These are phyloP conservation scores for Scheffersomyces amazonensis DNA, from an alignment of 805 yeast species.

Conservation along the genomic window DNA sequence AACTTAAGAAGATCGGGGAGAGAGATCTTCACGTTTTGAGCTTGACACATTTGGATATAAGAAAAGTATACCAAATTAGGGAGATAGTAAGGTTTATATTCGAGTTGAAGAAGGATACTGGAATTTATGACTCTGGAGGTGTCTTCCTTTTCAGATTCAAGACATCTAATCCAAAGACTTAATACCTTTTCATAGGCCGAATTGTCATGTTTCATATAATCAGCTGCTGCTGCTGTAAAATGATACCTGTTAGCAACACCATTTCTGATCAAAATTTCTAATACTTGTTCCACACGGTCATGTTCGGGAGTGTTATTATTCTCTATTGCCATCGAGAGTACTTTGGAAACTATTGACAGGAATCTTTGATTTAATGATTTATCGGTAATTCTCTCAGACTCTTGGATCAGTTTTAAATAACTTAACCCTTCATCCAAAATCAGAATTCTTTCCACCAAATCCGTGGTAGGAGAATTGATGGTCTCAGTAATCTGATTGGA, in stretches of 20 bases:
- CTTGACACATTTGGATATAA: conserved; percentile 26
- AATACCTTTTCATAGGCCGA: conserved; percentile 21
- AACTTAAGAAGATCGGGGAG: conserved; percentile 23
- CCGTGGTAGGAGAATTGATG: conserved; percentile 10
- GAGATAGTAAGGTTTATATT: conserved; percentile 4
- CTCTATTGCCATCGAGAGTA: conserved; percentile 17
- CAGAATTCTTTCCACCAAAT: conserved; percentile 27
- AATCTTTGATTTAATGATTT: conserved; percentile 22
- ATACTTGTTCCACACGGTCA: conserved; percentile 15
- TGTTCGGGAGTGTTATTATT: conserved; percentile 8
- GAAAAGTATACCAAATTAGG: conserved; percentile 31
- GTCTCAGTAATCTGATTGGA: conserved; percentile 29
- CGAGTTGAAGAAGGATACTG: neutral
- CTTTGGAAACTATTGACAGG: conserved; percentile 21
- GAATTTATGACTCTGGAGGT: neutral
- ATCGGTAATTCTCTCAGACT: conserved; percentile 26
- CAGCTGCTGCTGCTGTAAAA: conserved; percentile 19
- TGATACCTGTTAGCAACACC: conserved; percentile 33
- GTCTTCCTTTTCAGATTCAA: conserved; percentile 22
- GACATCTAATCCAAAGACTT: conserved; percentile 29
- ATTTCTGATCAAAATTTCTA: conserved; percentile 26
- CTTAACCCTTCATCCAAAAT: conserved; percentile 40
- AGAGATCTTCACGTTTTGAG: conserved; percentile 18
- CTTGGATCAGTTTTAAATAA: conserved; percentile 36
- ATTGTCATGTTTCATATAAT: conserved; percentile 13